Base-by-base conservation (phyloP, 495 filamentous ascomycete genomes). In the Penicillium simplicissimum region DNA sequence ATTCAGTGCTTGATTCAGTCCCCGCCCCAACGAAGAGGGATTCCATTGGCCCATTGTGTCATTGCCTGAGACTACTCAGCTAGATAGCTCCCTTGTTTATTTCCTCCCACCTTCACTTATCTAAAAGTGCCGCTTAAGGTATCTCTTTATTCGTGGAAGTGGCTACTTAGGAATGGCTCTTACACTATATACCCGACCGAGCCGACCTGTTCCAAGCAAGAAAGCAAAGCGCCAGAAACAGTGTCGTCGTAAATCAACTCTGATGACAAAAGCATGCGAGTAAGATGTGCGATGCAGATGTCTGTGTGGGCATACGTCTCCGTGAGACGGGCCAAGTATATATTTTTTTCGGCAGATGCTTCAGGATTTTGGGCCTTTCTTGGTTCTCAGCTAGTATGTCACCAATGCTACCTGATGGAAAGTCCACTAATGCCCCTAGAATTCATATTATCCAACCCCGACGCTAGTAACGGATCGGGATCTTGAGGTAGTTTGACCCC, bases 301-400 rank as follows among this genome's bases (percentile, higher is more conserved):
- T 59, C 33, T 53, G 33, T 21, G n/a, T 53, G 7, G 51, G 51
- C n/a, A 53, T 35, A 0, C 33, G 33, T 17, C 28, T 53, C 33
- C 33, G 33, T 17, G 33, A 53, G n/a, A 36, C n/a, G 13, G 31
- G 51, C 14, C n/a, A 53, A 53, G 51, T 53, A 9, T 53, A 8
- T 23, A 53, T 53, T 36, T 5, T 5, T 53, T 21, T 53, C 33
- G 15, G 51, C n/a, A 5, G 51, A 53, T 35, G 33, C 17, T 36
- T 53, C 33, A 17, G 51, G 51, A 53, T 53, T 53, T 35, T 53
- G 33, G 51, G 28, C n/a, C 14, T 61, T 61, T 53, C 43, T 47
- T 21, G 5, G 21, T 19, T 10, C 43, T 14, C 10, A 47, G 21
- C 21, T 47, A 47, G 43, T 47, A 47, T 3, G 15, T 42, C 15